phyloP scores from a whole-genome alignment of 2,329 filamentous ascomycete genomes.

The Paramyrothecium roridum region DNA sequence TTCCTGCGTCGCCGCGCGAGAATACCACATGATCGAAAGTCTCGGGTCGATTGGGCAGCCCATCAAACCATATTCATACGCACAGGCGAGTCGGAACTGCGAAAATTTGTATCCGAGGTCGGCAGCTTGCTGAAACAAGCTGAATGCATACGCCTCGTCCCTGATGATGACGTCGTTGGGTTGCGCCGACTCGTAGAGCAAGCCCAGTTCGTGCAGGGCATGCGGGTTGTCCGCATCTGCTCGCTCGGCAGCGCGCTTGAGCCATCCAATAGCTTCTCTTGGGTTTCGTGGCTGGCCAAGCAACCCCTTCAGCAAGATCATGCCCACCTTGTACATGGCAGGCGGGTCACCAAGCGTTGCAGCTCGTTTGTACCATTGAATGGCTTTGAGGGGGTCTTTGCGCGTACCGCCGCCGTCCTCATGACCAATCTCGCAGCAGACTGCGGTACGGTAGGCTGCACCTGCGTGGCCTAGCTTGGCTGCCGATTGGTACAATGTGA shows the following conservation, averaged over 20 bases:
- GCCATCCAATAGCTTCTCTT: constrained; percentile 83
- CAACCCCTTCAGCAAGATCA: constrained; percentile 90
- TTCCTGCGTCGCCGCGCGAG: constrained; percentile 82
- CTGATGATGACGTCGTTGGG: constrained; percentile 71
- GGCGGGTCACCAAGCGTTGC: constrained; percentile 86
- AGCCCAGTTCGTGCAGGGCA: constrained; percentile 82
- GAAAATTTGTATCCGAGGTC: constrained; percentile 93
- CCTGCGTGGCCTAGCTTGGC: constrained; percentile 85
- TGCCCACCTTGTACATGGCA: constrained; percentile 98
- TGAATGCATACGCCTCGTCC: constrained; percentile 78
- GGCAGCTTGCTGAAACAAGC: constrained; percentile 80
- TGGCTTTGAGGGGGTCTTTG: constrained; percentile 86
- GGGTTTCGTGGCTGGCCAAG: constrained; percentile 83
- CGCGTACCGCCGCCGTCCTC: constrained; percentile 93
- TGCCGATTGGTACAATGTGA: constrained; percentile 87
- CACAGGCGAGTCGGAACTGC: constrained; percentile 83
- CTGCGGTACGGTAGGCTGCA: constrained; percentile 89
- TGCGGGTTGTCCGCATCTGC: constrained; percentile 91
- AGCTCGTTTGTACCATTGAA: constrained; percentile 96
- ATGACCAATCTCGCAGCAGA: constrained; percentile 94
- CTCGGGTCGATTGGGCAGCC: constrained; percentile 80
- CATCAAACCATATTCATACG: constrained; percentile 85
- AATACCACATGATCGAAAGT: constrained; percentile 91
- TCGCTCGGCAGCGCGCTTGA: constrained; percentile 86
- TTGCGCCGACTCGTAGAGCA: constrained; percentile 62